phyloP scores from a whole-genome alignment of 2,329 filamentous ascomycete species.

The Amauroascus niger region DNA sequence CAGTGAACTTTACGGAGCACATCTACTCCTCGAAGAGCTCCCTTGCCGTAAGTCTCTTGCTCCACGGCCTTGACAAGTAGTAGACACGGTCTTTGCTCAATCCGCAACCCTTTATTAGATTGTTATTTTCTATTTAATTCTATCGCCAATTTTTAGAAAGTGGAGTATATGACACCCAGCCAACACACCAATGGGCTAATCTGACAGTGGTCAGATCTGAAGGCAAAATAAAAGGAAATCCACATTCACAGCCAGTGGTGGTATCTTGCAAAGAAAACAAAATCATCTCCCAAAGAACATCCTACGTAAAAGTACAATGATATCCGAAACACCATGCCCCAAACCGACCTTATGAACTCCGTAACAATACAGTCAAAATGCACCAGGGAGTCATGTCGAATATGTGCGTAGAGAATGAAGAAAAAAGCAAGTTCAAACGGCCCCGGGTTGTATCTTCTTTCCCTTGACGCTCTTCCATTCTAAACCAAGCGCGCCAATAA shows the following conservation, averaged over 20 bases:
- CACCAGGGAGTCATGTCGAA: too few relatives aligned
- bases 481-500: constrained; percentile 47
- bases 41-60: too few relatives aligned
- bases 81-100: too few relatives aligned
- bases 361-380: background rate
- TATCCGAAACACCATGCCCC: background rate
- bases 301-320: background rate
- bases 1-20: background rate
- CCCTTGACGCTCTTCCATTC: constrained; percentile 43
- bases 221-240: background rate
- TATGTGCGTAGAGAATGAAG: background rate
- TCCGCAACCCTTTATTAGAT: too few relatives aligned
- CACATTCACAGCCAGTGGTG: too few relatives aligned
- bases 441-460: constrained; percentile 13
- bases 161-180: too few relatives aligned
- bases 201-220: too few relatives aligned
- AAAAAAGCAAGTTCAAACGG: constrained; percentile 7
- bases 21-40: too few relatives aligned
- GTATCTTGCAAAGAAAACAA: background rate
- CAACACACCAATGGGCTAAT: too few relatives aligned
- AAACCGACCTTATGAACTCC: background rate
- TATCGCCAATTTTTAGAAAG: too few relatives aligned
- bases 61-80: too few relatives aligned
- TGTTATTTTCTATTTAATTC: too few relatives aligned
- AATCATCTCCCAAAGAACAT: background rate